These are phyloP conservation scores for Cytospora piceae DNA, from an alignment of 2,329 filamentous ascomycete genomes.

Conservation along the genomic window DNA sequence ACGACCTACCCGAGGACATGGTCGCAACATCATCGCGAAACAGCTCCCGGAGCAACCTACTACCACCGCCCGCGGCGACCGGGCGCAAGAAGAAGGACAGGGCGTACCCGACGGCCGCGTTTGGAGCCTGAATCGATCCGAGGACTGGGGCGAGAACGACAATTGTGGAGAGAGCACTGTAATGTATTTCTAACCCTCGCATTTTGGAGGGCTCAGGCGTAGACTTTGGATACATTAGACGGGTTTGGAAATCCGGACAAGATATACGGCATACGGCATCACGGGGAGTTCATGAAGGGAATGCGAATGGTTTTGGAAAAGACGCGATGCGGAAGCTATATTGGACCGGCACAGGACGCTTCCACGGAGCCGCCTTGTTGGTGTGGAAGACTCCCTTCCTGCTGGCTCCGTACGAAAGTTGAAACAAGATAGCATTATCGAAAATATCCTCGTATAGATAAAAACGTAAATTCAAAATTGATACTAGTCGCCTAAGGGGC, in stretches of 20 bases:
- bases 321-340: not conserved
- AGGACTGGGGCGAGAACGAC: not conserved
- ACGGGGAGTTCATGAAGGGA: not conserved
- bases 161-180: too few relatives aligned
- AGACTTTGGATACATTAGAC: too few relatives aligned
- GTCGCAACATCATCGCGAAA: constrained; percentile 37
- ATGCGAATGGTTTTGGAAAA: not conserved
- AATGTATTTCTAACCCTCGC: not conserved
- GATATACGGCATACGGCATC: not conserved
- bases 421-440: not conserved
- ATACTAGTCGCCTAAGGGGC: not conserved
- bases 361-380: too few relatives aligned
- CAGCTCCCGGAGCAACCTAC: constrained; percentile 31
- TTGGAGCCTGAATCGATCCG: constrained; percentile 48
- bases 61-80: constrained; percentile 39
- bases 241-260: not conserved
- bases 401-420: not conserved
- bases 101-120: constrained; percentile 65
- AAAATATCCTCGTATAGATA: not conserved
- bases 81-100: constrained; percentile 61
- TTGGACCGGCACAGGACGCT: not conserved
- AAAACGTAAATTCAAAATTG: not conserved
- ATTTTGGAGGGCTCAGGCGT: not conserved
- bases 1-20: constrained; percentile 67
- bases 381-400: not conserved